phyloP scores from a whole-genome alignment of 2,329 filamentous ascomycete genomes.

The Neophaeococcomyces aloes region DNA sequence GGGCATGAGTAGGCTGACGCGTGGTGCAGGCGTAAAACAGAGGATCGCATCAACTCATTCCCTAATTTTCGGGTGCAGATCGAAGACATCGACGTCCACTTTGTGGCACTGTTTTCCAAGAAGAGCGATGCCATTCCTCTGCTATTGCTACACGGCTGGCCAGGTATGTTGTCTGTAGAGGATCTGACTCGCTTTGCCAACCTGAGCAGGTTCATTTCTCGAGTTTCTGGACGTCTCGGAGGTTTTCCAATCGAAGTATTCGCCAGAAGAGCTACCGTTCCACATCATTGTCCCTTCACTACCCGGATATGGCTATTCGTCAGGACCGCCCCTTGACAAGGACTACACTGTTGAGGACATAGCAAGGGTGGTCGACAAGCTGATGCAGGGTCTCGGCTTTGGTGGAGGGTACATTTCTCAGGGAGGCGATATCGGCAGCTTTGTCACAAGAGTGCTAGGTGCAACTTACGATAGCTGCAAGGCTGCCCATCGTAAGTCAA shows the following conservation, averaged over 20 bases:
- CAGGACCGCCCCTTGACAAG: constrained; percentile 36
- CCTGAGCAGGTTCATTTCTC: constrained; percentile 39
- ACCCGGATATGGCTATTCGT: constrained; percentile 45
- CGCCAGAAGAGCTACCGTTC: constrained; percentile 42
- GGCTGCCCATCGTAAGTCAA: constrained; percentile 19
- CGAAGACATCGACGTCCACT: constrained; percentile 41
- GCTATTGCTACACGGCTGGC: constrained; percentile 47
- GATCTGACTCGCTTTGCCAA: too few relatives aligned
- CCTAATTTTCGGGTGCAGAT: constrained; percentile 41
- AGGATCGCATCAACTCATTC: constrained; percentile 39
- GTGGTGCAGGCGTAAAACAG: constrained; percentile 23
- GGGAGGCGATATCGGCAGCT: constrained; percentile 47
- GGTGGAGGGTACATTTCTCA: constrained; percentile 42
- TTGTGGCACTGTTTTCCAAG: constrained; percentile 45
- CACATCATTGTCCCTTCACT: constrained; percentile 48
- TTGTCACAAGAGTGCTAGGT: constrained; percentile 35
- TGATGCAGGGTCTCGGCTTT: constrained; percentile 47
- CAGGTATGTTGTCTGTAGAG: too few relatives aligned
- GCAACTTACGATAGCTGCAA: constrained; percentile 38
- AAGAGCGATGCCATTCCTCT: constrained; percentile 42
- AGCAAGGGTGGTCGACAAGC: constrained; percentile 38
- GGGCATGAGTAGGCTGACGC: too few relatives aligned
- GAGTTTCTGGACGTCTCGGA: constrained; percentile 47
- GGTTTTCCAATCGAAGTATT: constrained; percentile 37
- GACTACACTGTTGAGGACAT: constrained; percentile 34